Evolutionary conservation across 23 red algal species (phyloP).

Genomic region (Gracilaria caudata): DNA sequence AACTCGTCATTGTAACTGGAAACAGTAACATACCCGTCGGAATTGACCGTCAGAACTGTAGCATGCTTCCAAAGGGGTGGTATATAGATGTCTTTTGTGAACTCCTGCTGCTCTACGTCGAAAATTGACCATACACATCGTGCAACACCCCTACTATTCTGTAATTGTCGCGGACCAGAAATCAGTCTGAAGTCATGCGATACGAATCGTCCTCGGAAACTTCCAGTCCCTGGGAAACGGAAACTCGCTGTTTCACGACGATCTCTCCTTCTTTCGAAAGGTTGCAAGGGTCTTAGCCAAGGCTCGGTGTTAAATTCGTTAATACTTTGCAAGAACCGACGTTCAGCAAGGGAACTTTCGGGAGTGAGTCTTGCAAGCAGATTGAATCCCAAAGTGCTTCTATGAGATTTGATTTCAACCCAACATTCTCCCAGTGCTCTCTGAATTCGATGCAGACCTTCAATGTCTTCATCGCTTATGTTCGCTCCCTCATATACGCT

Average conservation of each 20-base stretch:
- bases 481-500: background rate
- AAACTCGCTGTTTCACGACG: background rate
- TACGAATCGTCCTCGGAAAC: constrained; percentile 9
- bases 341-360: background rate
- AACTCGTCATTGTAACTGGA: background rate
- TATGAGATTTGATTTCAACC: background rate
- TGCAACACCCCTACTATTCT: background rate
- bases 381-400: background rate
- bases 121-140: background rate
- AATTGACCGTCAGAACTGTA: background rate
- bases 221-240: background rate
- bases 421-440: background rate
- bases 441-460: background rate
- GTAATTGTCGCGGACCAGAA: too few species aligned
- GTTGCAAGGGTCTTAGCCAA: background rate
- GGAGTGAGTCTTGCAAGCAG: background rate
- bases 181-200: too few species aligned
- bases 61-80: background rate
- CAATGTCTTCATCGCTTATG: background rate
- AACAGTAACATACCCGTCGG: background rate
- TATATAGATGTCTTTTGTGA: too few species aligned
- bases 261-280: background rate
- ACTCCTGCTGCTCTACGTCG: background rate
- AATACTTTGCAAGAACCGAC: background rate
- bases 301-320: background rate